Conservation (phyloP, 179 eudicot species). For the Sideroxylon spinosum region DNA sequence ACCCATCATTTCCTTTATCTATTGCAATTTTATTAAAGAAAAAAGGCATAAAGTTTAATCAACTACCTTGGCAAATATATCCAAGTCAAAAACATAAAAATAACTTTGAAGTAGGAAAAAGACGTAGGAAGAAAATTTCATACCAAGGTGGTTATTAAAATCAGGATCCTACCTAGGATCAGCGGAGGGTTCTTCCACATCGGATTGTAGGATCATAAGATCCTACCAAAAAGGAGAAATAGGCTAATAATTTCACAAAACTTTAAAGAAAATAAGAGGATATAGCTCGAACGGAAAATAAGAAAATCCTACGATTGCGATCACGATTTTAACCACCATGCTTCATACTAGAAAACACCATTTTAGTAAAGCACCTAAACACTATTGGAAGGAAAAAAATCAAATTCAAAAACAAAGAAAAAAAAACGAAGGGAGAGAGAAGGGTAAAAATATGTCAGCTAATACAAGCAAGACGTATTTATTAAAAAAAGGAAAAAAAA, state of each 20-base stretch:
- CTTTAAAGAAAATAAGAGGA: too few relatives aligned
- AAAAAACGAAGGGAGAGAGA: background rate
- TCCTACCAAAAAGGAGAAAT: too few relatives aligned
- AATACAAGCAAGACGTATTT: background rate
- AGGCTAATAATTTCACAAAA: too few relatives aligned
- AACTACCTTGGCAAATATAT: background rate
- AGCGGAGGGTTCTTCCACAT: too few relatives aligned
- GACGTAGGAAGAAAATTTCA: background rate
- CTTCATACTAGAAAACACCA: background rate
- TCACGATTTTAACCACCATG: too few relatives aligned
- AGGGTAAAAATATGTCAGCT: background rate
- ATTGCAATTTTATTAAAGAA: background rate
- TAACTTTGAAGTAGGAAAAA: background rate
- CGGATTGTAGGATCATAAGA: too few relatives aligned
- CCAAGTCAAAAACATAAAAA: background rate
- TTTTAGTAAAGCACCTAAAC: constrained; percentile 6
- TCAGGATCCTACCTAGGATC: too few relatives aligned
- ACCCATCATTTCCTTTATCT: background rate
- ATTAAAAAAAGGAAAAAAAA: background rate
- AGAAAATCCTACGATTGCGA: too few relatives aligned
- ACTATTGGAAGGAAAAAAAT: background rate
- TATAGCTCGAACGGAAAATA: too few relatives aligned
- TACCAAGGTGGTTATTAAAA: background rate
- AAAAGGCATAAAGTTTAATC: background rate
- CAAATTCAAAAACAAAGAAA: background rate